These are phyloP conservation scores for Schizochytrium sp. DNA, from an alignment of 108 stramenopile genomes.

Conservation along the genomic window DNA sequence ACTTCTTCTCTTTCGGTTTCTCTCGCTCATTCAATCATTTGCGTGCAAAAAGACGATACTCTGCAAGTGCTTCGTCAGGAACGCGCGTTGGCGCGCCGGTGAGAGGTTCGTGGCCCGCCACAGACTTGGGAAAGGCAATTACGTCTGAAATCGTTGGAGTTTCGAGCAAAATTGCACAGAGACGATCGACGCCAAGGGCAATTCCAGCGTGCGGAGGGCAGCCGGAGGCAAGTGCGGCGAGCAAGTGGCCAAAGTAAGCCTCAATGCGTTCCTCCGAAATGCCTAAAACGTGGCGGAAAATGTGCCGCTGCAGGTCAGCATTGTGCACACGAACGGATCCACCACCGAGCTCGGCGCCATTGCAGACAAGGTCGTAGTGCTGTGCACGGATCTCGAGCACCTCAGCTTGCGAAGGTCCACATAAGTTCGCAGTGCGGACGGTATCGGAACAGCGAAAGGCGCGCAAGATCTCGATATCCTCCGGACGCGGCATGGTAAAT, in stretches of 20 bases:
- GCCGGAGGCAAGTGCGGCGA: not conserved
- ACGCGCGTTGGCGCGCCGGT: not conserved
- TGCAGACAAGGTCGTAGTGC: conserved; percentile 19
- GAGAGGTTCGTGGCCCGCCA: not conserved
- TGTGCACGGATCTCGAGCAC: not conserved
- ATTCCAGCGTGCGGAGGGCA: conserved; percentile 20
- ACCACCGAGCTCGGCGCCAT: conserved; percentile 20
- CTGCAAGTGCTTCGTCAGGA: not conserved
- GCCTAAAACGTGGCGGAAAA: not conserved
- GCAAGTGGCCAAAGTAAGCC: conserved; percentile 19
- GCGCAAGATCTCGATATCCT: not conserved
- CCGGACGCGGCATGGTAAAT: conserved; percentile 11
- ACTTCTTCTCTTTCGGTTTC: too few relatives aligned
- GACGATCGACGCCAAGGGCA: conserved; percentile 20
- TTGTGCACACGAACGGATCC: conserved; percentile 9
- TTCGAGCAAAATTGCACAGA: not conserved
- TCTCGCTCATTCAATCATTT: too few relatives aligned
- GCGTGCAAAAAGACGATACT: not conserved
- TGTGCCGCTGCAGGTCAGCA: not conserved
- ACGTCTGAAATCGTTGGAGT: not conserved
- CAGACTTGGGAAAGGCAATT: conserved; percentile 24
- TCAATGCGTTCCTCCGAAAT: not conserved
- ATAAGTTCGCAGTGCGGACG: too few relatives aligned
- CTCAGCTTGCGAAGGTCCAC: not conserved
- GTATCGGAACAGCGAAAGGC: not conserved